Conservation (phyloP, 75 land plant genomes). For the Sequoia sempervirens region DNA sequence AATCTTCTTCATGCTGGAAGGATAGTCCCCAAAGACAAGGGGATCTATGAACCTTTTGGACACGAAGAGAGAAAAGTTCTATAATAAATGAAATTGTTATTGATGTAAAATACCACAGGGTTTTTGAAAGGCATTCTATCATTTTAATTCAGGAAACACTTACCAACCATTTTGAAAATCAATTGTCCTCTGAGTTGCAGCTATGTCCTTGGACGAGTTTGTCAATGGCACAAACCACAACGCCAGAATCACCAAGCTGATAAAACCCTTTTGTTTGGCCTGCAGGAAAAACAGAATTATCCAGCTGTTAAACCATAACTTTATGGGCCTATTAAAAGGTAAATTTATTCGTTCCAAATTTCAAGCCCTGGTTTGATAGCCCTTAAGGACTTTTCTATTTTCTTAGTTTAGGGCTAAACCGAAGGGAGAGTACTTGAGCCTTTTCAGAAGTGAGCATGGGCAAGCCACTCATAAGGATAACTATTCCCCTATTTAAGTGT, state of each 20-base stretch:
- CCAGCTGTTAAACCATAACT: not conserved
- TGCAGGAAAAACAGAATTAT: slow-evolving; percentile 12
- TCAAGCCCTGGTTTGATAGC: too few species aligned
- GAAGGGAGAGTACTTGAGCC: too few species aligned
- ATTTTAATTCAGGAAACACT: not conserved
- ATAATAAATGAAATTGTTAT: too few species aligned
- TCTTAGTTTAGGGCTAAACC: too few species aligned
- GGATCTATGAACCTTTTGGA: too few species aligned
- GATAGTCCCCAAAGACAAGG: too few species aligned
- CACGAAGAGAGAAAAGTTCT: too few species aligned
- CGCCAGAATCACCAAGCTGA: slow-evolving; percentile 42
- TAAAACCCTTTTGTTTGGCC: slow-evolving; percentile 51
- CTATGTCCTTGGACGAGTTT: slow-evolving; percentile 11
- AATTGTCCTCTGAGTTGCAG: slow-evolving; percentile 14
- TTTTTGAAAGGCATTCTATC: not conserved
- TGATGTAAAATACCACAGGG: too few species aligned
- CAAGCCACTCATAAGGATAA: not conserved
- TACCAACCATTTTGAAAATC: slow-evolving; percentile 21
- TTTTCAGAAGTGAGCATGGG: not conserved
- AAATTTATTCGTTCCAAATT: too few species aligned
- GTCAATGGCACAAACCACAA: slow-evolving; percentile 17
- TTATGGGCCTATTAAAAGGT: too few species aligned
- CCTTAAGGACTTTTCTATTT: too few species aligned
- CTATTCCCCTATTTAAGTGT: not conserved
- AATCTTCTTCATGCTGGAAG: too few species aligned